These are phyloP conservation scores for Trichophyton equinum DNA, from an alignment of 2,329 filamentous ascomycete species.

Conservation along the genomic window DNA sequence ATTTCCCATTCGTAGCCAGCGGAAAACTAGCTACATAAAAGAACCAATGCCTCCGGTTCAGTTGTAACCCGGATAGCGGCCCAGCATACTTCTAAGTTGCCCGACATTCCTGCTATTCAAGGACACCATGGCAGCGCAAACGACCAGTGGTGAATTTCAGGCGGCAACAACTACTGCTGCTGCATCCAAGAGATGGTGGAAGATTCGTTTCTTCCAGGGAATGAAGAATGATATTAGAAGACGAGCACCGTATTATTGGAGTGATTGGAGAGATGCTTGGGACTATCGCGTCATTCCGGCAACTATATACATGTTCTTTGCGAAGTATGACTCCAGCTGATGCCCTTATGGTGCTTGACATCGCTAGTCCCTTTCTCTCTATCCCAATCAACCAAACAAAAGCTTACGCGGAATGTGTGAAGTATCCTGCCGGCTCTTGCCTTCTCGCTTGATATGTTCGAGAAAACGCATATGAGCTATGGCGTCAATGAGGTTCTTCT, in stretches of 20 bases:
- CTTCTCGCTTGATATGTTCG: conserved; percentile 88
- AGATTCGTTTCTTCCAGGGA: conserved; percentile 59
- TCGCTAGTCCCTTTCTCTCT: neutral
- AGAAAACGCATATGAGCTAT: conserved; percentile 70
- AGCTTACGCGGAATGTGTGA: conserved; percentile 12
- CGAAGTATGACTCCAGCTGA: conserved; percentile 50
- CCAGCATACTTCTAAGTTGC: too few species aligned
- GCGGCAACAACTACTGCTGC: conserved; percentile 11
- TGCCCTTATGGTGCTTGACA: conserved; percentile 4
- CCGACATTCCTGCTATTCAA: neutral
- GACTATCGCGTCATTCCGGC: conserved; percentile 80
- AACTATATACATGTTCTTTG: conserved; percentile 90
- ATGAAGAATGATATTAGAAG: conserved; percentile 68
- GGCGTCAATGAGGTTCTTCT: conserved; percentile 88
- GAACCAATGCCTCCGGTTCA: neutral
- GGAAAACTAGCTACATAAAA: neutral
- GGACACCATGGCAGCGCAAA: neutral
- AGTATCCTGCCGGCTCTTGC: conserved; percentile 79
- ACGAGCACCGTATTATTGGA: conserved; percentile 62
- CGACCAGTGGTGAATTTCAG: neutral
- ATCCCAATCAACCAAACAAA: neutral
- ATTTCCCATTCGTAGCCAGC: neutral
- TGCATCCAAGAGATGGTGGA: conserved; percentile 54
- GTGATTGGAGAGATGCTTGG: conserved; percentile 79
- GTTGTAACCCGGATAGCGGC: neutral